Evolutionary conservation across 805 yeast species (phyloP), one percentile per base, ranked within the genome.

Genomic region (Wickerhamomyces queroliae): DNA sequence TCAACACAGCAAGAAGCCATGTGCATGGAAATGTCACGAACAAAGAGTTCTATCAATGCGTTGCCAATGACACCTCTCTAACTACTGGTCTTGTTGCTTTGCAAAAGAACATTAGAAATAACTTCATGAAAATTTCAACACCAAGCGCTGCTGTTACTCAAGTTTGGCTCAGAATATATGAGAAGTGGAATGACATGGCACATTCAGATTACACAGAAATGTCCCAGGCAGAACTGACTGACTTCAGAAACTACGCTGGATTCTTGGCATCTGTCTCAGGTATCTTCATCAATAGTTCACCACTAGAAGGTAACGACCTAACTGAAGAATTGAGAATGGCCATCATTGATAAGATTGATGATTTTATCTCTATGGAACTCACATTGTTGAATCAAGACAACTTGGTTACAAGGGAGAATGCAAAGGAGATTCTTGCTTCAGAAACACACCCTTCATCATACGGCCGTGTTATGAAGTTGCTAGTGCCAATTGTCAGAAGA

Each of bases 51-150:
- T 69, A 69, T 31, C 46, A 48, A 9, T 64, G 67, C 3, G 63
- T 85, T 34, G 59, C 74, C 3, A 59, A 72, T 7, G 89, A 81
- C 44, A 73, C 68, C 18, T 62, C 64, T 18, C 72, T 80, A 2
- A 74, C 82, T 30, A 78, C 85, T 1, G 90, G 93, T 22, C 70
- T 80, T 17, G 79, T 82, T 22, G 89, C 95, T 0, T 67, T 83
- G 26, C 89, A 84, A 52, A 83, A 83, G 53, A 73, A 78, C 42
- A 60, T 83, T 38, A 69, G 84, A 53, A 72, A 56, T 43, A 46
- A 52, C 31, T 50, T 64, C 36, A 46, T 56, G 32, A 47, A 46
- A 8, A 48, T 60, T 11, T 43, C 47, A 16, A 45, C 39, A 4
- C 61, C 69, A 8, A 55, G 62, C 3, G 36, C 45, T 9, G 67